phyloP scores from a whole-genome alignment of 768 basidiomycete species.

The Tubosaeta sp. region DNA sequence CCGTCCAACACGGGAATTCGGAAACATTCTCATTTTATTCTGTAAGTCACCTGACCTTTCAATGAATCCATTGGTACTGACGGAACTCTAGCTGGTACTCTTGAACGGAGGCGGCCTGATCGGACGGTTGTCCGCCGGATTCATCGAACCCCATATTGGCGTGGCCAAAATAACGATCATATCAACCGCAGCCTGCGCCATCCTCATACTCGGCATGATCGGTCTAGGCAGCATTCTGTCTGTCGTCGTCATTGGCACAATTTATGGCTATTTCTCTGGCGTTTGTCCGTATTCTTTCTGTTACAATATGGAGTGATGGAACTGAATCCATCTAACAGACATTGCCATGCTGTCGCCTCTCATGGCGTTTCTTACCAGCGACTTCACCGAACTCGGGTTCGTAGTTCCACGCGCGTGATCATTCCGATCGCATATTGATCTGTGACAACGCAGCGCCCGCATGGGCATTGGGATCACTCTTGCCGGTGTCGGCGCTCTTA shows the following conservation, averaged over 20 bases:
- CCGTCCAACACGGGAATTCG: constrained; percentile 43
- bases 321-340: constrained; percentile 19
- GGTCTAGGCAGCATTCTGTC: constrained; percentile 33
- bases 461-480: constrained; percentile 19
- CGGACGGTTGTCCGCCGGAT: constrained; percentile 47
- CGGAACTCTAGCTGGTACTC: constrained; percentile 39
- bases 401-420: background rate
- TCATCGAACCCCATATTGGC: constrained; percentile 41
- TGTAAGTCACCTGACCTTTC: constrained; percentile 27
- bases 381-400: constrained; percentile 50
- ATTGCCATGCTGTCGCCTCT: constrained; percentile 39
- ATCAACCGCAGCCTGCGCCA: constrained; percentile 27
- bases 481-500: constrained; percentile 16
- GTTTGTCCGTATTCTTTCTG: constrained; percentile 28
- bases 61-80: background rate
- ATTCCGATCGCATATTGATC: background rate
- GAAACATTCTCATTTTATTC: constrained; percentile 53
- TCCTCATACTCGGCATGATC: constrained; percentile 43
- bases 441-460: constrained; percentile 16
- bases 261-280: constrained; percentile 49
- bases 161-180: constrained; percentile 40
- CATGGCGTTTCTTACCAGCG: constrained; percentile 39
- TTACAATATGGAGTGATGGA: background rate
- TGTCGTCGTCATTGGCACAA: constrained; percentile 35
- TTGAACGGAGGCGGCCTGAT: constrained; percentile 48